phyloP scores from a whole-genome alignment of 169 alveolate genomes.

The Plasmodium sp. region DNA sequence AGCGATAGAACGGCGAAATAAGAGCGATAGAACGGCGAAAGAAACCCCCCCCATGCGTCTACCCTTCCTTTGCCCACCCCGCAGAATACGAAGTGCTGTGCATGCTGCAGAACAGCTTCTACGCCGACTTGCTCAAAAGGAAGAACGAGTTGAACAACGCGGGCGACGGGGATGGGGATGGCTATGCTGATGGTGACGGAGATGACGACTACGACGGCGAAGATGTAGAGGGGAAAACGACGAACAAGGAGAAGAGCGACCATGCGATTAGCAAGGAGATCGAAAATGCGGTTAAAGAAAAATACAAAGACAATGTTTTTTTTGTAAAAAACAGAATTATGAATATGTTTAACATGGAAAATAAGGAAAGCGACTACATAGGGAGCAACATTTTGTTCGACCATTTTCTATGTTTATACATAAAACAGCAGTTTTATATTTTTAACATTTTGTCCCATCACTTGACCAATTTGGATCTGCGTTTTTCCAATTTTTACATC shows the following conservation, averaged over 20 bases:
- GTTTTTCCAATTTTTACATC: constrained; percentile 49
- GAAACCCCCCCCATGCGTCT: not conserved
- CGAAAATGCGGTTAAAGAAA: not conserved
- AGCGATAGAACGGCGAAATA: not conserved
- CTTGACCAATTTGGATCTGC: constrained; percentile 53
- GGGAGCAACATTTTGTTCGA: constrained; percentile 42
- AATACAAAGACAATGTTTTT: constrained; percentile 49
- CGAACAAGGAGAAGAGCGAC: not conserved
- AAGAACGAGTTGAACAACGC: constrained; percentile 1
- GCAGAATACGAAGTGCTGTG: constrained; percentile 58
- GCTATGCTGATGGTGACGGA: not conserved
- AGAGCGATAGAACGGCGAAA: not conserved
- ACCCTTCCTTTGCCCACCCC: not conserved
- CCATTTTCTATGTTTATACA: constrained; percentile 52
- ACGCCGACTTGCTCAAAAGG: constrained; percentile 1
- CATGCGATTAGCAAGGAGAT: not conserved
- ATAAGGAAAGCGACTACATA: constrained; percentile 15
- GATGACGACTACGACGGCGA: not conserved
- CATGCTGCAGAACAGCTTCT: constrained; percentile 40
- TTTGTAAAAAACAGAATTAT: constrained; percentile 31
- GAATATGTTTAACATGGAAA: constrained; percentile 55
- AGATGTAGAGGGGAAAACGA: not conserved
- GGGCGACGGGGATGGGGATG: not conserved
- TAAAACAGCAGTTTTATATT: constrained; percentile 59
- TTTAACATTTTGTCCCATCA: constrained; percentile 59